A percentile compares a stretch with the other conserved stretches of the same genome.
These are phyloP conservation scores for Rubroboletus satanas DNA, from an alignment of 768 basidiomycete species.

Conservation along the genomic window DNA sequence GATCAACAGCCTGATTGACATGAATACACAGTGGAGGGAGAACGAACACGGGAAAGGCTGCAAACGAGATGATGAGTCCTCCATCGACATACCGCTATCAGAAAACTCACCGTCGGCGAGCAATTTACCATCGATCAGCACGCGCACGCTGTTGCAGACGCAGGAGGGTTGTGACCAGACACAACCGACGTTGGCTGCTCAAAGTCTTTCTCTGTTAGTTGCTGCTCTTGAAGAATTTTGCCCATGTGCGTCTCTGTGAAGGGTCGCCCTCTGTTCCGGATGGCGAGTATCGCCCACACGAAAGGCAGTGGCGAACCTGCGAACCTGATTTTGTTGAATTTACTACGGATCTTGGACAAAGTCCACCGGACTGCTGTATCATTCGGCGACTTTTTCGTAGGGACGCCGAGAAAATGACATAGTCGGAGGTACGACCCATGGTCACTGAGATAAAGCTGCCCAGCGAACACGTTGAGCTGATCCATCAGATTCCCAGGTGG, in stretches of 20 bases:
- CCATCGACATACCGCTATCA: no score
- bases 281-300: neutral
- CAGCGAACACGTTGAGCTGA: constrained; percentile 12
- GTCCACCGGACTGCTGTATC: neutral
- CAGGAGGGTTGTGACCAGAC: no score
- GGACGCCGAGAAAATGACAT: constrained; percentile 22
- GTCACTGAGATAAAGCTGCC: constrained; percentile 11
- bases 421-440: constrained; percentile 17
- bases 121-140: no score
- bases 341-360: neutral
- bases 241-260: neutral
- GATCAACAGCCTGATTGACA: no score
- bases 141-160: no score
- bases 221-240: neutral
- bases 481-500: neutral
- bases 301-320: neutral
- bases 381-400: neutral
- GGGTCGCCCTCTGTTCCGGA: neutral
- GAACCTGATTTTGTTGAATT: neutral
- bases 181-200: neutral
- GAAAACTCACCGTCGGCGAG: no score
- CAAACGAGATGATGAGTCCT: no score
- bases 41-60: no score
- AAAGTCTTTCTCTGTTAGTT: neutral
- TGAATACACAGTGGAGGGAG: no score